Evolutionary conservation across 352 stramenopile genomes (phyloP).

Genomic region (Phytophthora cryptogea): DNA sequence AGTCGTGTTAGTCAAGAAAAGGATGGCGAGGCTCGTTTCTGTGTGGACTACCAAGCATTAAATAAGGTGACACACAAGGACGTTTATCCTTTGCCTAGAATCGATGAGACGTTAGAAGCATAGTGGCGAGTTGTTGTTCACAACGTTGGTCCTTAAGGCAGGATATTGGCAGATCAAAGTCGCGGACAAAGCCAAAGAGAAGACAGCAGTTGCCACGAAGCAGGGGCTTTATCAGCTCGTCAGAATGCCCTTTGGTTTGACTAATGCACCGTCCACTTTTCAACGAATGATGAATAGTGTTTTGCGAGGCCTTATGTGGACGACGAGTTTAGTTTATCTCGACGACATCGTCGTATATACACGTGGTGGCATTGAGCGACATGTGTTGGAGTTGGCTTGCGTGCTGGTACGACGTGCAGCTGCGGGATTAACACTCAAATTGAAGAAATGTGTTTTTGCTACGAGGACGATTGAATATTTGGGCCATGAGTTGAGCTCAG

Average conservation of each 20-base stretch:
- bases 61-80: neutral
- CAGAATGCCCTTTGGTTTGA: constrained; percentile 25
- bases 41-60: neutral
- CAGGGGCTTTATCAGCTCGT: constrained; percentile 18
- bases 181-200: neutral
- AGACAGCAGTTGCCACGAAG: constrained; percentile 23
- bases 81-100: neutral
- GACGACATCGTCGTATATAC: constrained; percentile 33
- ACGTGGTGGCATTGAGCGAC: constrained; percentile 10
- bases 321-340: constrained; percentile 26
- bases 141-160: neutral
- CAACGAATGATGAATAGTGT: constrained; percentile 32
- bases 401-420: too few relatives aligned
- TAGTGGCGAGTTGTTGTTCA: neutral
- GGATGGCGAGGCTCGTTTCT: neutral
- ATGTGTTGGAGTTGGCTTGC: constrained; percentile 20
- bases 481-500: too few relatives aligned
- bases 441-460: too few relatives aligned
- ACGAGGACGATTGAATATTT: too few relatives aligned
- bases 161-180: constrained; percentile 7
- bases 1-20: neutral
- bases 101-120: neutral
- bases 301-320: constrained; percentile 24
- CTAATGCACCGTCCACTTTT: constrained; percentile 28
- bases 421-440: too few relatives aligned